Evolutionary conservation across 768 basidiomycete genomes (phyloP).

Genomic region (Pluteus cervinus): DNA sequence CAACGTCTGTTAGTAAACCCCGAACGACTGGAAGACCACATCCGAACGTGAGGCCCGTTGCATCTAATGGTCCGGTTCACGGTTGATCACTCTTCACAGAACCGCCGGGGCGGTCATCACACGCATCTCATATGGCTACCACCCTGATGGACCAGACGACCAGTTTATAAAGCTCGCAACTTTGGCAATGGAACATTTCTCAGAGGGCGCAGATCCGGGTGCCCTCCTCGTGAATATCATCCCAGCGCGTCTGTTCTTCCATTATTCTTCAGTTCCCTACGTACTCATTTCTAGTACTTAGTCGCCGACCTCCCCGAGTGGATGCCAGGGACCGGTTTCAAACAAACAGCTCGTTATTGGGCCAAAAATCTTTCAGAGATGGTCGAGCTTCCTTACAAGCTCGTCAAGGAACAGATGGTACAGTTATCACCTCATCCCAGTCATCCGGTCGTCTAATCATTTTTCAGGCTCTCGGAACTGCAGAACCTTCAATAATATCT

Average conservation of each 20-base stretch:
- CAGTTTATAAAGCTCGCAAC: constrained; percentile 22
- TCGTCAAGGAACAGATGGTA: constrained; percentile 1
- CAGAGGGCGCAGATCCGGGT: constrained; percentile 17
- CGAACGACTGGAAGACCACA: constrained; percentile 23
- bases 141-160: constrained; percentile 20
- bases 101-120: constrained; percentile 15
- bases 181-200: constrained; percentile 16
- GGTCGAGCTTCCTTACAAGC: constrained; percentile 1
- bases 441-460: background rate
- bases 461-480: constrained; percentile 19
- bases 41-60: constrained; percentile 27
- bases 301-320: constrained; percentile 17
- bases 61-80: background rate
- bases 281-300: constrained; percentile 6
- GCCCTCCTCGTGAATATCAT: constrained; percentile 24
- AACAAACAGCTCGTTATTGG: constrained; percentile 1
- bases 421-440: background rate
- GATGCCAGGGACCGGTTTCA: background rate
- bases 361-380: background rate
- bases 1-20: constrained; percentile 29
- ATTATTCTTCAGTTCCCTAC: background rate
- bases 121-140: constrained; percentile 23
- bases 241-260: constrained; percentile 7
- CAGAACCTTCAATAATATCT: constrained; percentile 29
- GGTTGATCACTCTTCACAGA: too few species aligned